Conservation (phyloP, 495 filamentous ascomycete genomes). For the Penicillium odoratum region DNA sequence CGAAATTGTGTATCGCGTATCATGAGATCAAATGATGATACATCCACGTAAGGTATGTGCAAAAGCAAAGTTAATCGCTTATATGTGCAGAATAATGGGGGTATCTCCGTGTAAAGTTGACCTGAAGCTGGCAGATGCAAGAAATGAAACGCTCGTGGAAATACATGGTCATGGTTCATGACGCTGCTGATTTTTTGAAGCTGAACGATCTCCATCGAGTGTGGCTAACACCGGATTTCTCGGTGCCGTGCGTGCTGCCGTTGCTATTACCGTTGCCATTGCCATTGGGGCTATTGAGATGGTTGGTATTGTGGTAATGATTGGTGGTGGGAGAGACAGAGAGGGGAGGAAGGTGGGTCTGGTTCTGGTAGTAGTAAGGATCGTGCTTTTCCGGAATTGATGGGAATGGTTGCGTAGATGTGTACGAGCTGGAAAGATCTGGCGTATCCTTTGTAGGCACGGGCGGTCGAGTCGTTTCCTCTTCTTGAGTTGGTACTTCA, state of each 20-base stretch:
- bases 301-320: conserved; percentile 3
- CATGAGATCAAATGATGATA: conserved; percentile 34
- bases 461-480: conserved; percentile 7
- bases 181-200: conserved; percentile 29
- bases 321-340: conserved; percentile 16
- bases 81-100: conserved; percentile 28
- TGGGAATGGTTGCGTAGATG: not conserved
- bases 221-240: conserved; percentile 8
- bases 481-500: conserved; percentile 20
- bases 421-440: conserved; percentile 14
- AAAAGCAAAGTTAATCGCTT: conserved; percentile 18
- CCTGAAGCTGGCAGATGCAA: conserved; percentile 15
- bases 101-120: conserved; percentile 25
- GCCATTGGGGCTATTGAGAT: conserved; percentile 1
- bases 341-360: not conserved
- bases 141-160: conserved; percentile 22
- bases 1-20: conserved; percentile 12
- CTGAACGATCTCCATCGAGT: conserved; percentile 32
- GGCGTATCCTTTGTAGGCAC: conserved; percentile 18
- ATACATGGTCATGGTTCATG: conserved; percentile 15
- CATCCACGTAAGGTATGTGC: conserved; percentile 42
- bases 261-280: conserved; percentile 2
- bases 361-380: not conserved
- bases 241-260: not conserved
- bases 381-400: conserved; percentile 7